Evolutionary conservation across 352 stramenopile species (phyloP).

Genomic region (Peronospora tabacina): DNA sequence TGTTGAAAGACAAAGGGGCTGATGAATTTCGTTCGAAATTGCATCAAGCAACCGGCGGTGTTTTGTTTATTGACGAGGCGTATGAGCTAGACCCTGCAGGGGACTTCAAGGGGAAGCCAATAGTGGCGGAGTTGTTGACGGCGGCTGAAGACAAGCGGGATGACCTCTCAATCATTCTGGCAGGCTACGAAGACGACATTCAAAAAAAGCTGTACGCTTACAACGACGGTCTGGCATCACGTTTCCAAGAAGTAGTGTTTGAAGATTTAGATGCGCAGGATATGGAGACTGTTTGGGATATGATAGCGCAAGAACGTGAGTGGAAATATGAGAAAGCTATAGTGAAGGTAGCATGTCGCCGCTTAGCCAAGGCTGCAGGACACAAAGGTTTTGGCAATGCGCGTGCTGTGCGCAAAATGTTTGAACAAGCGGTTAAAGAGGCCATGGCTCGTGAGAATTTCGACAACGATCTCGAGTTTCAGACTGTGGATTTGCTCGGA

Average conservation of each 20-base stretch:
- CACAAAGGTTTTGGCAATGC: no score
- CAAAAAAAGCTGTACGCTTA: slow-evolving; percentile 88
- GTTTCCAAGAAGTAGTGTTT: slow-evolving; percentile 84
- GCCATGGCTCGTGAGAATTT: no score
- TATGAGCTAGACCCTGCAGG: slow-evolving; percentile 83
- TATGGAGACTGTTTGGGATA: slow-evolving; percentile 68
- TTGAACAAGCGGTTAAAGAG: no score
- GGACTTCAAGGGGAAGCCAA: slow-evolving; percentile 73
- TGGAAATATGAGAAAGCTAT: slow-evolving; percentile 45
- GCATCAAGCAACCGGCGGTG: slow-evolving; percentile 60
- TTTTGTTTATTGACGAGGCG: slow-evolving; percentile 91
- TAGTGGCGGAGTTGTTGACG: slow-evolving; percentile 85
- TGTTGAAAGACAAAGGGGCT: no score
- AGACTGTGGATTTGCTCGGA: no score
- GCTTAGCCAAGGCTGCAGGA: slow-evolving; percentile 2
- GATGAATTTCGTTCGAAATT: no score
- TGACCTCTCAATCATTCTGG: slow-evolving; percentile 85
- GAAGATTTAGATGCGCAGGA: slow-evolving; percentile 88
- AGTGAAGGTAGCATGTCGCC: neutral
- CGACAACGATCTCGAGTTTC: no score
- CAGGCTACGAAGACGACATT: slow-evolving; percentile 90
- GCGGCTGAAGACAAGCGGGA: slow-evolving; percentile 80
- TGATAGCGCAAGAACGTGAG: slow-evolving; percentile 32
- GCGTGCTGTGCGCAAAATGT: no score
- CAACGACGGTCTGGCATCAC: slow-evolving; percentile 83